Conservation (phyloP, 257 asterid genomes). For the Solanum pinnatisectum region DNA sequence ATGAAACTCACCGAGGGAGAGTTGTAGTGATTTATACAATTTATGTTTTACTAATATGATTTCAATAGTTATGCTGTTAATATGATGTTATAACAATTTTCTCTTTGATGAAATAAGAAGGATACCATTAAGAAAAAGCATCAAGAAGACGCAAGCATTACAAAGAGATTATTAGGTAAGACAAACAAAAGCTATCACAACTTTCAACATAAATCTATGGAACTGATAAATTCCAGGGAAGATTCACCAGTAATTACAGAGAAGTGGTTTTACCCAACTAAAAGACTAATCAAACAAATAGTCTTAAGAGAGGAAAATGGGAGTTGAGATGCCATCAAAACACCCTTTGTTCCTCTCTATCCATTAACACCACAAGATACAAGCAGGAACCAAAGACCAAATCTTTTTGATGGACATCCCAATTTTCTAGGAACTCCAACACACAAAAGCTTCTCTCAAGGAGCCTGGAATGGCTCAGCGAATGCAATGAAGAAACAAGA, state of each 20-base stretch:
- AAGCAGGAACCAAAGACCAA: background rate
- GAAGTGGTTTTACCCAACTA: background rate
- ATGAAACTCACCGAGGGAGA: background rate
- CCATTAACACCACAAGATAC: background rate
- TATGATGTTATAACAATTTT: background rate
- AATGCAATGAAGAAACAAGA: background rate
- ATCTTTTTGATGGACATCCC: background rate
- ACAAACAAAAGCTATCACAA: background rate
- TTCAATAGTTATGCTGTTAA: background rate
- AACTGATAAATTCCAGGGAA: background rate
- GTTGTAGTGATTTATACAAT: background rate
- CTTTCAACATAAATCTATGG: background rate
- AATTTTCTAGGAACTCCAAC: background rate
- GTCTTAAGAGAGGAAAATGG: background rate
- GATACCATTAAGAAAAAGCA: background rate
- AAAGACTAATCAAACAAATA: background rate
- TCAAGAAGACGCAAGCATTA: background rate
- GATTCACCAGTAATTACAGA: background rate
- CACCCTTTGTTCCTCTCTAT: background rate
- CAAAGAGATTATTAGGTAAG: background rate
- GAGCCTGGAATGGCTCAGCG: background rate
- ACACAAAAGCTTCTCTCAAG: background rate
- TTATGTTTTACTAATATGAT: background rate
- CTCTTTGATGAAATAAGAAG: background rate
- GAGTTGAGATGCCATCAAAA: background rate